A percentile compares a stretch with the other conserved stretches of the same genome.
Evolutionary conservation across 441 rosid species (phyloP).

Genomic region (Sinapis alba): DNA sequence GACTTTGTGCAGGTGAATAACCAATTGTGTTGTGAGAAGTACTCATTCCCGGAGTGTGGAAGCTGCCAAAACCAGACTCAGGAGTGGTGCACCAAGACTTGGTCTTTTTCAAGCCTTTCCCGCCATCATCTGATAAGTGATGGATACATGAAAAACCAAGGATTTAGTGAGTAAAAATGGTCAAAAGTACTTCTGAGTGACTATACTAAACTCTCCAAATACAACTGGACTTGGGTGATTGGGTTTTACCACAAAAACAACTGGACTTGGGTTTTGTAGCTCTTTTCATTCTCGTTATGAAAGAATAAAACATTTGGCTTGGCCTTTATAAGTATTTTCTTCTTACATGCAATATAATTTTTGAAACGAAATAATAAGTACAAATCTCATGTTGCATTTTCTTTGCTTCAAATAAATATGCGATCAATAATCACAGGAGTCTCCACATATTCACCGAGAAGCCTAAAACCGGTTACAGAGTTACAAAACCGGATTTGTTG

Average conservation of each 20-base stretch:
- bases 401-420: not conserved
- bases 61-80: constrained; percentile 96
- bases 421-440: not conserved
- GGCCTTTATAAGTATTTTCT: not conserved
- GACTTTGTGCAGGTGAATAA: constrained; percentile 92
- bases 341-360: no score
- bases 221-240: no score
- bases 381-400: not conserved
- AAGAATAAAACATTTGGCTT: not conserved
- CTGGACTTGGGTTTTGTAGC: not conserved
- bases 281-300: not conserved
- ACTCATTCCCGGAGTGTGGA: constrained; percentile 85
- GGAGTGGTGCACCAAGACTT: no score
- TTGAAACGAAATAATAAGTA: no score
- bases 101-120: no score
- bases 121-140: no score
- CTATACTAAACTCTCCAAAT: no score
- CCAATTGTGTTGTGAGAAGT: constrained; percentile 86
- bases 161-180: no score
- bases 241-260: not conserved
- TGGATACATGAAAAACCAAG: no score
- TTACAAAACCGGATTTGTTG: not conserved
- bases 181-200: no score
- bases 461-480: not conserved
- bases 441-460: constrained; percentile 25